Evolutionary conservation across 805 yeast species (phyloP).

Genomic region (Kluyveromyces dobzhanskii): DNA sequence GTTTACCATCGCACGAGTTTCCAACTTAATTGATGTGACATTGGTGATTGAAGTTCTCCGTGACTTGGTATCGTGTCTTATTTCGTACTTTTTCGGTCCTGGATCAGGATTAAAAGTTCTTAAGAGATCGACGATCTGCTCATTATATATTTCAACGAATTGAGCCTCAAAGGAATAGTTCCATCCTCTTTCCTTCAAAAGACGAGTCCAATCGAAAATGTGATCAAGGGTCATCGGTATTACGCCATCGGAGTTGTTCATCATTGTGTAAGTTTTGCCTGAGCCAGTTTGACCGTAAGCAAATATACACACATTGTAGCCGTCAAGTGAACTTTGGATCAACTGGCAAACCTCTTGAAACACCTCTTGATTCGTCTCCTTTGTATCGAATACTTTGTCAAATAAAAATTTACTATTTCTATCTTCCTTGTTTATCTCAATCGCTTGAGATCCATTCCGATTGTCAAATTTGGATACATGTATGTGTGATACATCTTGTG

Average conservation of each 20-base stretch:
- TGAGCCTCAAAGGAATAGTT: slow-evolving; percentile 55
- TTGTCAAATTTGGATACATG: slow-evolving; percentile 24
- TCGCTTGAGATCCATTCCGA: slow-evolving; percentile 20
- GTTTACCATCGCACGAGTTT: slow-evolving; percentile 41
- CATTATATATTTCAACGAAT: slow-evolving; percentile 86
- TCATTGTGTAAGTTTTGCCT: slow-evolving; percentile 92
- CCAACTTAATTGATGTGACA: slow-evolving; percentile 41
- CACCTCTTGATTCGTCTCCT: slow-evolving; percentile 48
- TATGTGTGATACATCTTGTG: slow-evolving; percentile 24
- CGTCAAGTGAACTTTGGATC: slow-evolving; percentile 80
- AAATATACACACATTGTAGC: slow-evolving; percentile 85
- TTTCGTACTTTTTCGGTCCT: slow-evolving; percentile 38
- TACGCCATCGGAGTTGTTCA: slow-evolving; percentile 61
- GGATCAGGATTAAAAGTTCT: slow-evolving; percentile 15
- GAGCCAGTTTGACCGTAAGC: slow-evolving; percentile 98
- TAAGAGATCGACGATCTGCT: slow-evolving; percentile 63
- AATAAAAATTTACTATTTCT: slow-evolving; percentile 43
- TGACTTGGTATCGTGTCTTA: slow-evolving; percentile 53
- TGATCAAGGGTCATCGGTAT: slow-evolving; percentile 68
- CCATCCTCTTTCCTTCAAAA: slow-evolving; percentile 52
- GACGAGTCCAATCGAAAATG: slow-evolving; percentile 51
- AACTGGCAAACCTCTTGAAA: slow-evolving; percentile 82
- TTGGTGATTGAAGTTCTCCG: slow-evolving; percentile 56
- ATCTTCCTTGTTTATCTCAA: slow-evolving; percentile 11
- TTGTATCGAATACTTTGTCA: slow-evolving; percentile 65